Conservation (phyloP, 495 filamentous ascomycete genomes). For the Talaromyces proteolyticus region DNA sequence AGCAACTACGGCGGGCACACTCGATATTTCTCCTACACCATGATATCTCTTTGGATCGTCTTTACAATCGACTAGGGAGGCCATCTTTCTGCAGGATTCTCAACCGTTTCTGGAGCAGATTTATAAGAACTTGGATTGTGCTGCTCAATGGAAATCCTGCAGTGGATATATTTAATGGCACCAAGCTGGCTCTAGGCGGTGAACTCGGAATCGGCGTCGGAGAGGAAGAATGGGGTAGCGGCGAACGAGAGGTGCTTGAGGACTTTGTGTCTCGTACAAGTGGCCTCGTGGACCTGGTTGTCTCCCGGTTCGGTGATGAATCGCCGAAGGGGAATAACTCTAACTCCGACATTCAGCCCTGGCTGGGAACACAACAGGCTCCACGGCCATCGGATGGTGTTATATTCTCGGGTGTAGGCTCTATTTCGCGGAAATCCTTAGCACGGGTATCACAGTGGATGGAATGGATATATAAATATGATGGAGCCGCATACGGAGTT, state of each 20-base stretch:
- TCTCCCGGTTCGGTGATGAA: conserved; percentile 73
- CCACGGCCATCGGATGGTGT: conserved; percentile 72
- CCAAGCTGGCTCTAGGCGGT: conserved; percentile 86
- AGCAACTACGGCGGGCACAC: conserved; percentile 79
- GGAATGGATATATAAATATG: conserved; percentile 74
- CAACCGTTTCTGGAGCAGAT: conserved; percentile 77
- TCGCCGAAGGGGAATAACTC: conserved; percentile 1
- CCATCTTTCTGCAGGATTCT: conserved; percentile 58
- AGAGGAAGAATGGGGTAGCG: conserved; percentile 88
- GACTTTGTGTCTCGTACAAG: conserved; percentile 60
- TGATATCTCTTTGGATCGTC: conserved; percentile 55
- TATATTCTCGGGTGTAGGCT: conserved; percentile 73
- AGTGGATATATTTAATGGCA: conserved; percentile 68
- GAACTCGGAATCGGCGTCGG: conserved; percentile 92
- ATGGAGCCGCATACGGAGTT: conserved; percentile 75
- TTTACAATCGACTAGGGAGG: conserved; percentile 58
- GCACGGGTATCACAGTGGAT: conserved; percentile 71
- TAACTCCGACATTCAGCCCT: conserved; percentile 27
- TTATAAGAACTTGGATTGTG: conserved; percentile 80
- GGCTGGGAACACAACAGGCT: conserved; percentile 61
- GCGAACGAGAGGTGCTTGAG: conserved; percentile 86
- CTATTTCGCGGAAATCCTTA: conserved; percentile 58
- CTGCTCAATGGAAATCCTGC: conserved; percentile 85
- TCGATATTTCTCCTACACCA: conserved; percentile 84
- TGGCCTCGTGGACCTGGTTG: conserved; percentile 76